phyloP scores from a whole-genome alignment of 345 rosid species.

The Hypericum androsaemum region DNA sequence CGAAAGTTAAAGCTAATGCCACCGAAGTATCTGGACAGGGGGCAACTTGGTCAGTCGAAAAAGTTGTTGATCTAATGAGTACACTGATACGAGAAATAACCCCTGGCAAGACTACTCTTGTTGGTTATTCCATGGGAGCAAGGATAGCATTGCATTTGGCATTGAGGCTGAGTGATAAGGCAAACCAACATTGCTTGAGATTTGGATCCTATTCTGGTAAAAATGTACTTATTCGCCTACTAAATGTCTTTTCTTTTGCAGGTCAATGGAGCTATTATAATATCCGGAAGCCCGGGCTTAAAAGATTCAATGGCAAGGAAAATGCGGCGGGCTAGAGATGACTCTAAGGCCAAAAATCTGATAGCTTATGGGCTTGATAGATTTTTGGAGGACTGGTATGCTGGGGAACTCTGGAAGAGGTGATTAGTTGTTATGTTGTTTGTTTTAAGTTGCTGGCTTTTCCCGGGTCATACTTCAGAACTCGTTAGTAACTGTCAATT shows the following conservation, averaged over 20 bases:
- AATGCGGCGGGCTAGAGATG: slow-evolving; percentile 65
- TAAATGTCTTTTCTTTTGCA: slow-evolving; percentile 15
- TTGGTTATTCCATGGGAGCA: slow-evolving; percentile 94
- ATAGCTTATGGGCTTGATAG: slow-evolving; percentile 53
- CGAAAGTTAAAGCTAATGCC: slow-evolving; percentile 29
- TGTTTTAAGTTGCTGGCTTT: neutral
- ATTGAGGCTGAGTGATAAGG: slow-evolving; percentile 49
- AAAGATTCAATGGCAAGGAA: slow-evolving; percentile 42
- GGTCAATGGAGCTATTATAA: slow-evolving; percentile 63
- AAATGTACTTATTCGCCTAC: slow-evolving; percentile 5
- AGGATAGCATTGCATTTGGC: slow-evolving; percentile 84
- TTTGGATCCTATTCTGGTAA: neutral
- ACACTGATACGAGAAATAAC: slow-evolving; percentile 41
- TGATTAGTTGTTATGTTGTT: slow-evolving; percentile 17
- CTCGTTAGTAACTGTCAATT: slow-evolving; percentile 6
- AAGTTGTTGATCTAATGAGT: slow-evolving; percentile 32
- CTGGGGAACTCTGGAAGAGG: slow-evolving; percentile 77
- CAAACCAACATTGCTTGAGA: slow-evolving; percentile 13
- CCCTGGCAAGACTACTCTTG: slow-evolving; percentile 48
- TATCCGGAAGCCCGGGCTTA: slow-evolving; percentile 89
- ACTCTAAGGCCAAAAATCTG: slow-evolving; percentile 45
- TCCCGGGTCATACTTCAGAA: neutral
- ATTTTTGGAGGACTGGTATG: slow-evolving; percentile 43
- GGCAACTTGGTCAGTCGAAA: slow-evolving; percentile 47
- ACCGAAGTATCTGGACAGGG: slow-evolving; percentile 17